Percentiles rank a stretch among this genome's conserved stretches.
Conservation (phyloP, 129 eudicot genomes). For the Rutidosis leptorrhynchoides region DNA sequence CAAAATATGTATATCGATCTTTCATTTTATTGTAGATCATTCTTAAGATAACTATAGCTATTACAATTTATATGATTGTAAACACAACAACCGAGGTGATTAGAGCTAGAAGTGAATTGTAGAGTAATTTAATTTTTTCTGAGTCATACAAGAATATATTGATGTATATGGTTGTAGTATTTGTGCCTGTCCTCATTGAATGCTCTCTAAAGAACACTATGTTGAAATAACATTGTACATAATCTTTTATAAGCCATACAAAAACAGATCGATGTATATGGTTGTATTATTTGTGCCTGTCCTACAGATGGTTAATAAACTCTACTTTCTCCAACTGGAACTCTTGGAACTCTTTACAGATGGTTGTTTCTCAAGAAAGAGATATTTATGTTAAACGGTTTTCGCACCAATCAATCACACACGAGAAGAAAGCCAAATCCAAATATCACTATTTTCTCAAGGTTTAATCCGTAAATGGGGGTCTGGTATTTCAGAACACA, state of each 20-base stretch:
- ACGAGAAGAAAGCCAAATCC: conserved; percentile 78
- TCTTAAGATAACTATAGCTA: neutral
- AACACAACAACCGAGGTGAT: conserved; percentile 19
- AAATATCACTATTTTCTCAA: conserved; percentile 55
- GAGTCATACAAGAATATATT: conserved; percentile 6
- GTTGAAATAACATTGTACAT: neutral
- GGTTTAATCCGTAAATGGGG: conserved; percentile 62
- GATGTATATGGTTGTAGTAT: conserved; percentile 3
- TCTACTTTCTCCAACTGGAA: neutral
- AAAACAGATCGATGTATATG: no score
- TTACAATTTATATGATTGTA: neutral
- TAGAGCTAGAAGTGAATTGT: conserved; percentile 14
- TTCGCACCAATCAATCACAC: conserved; percentile 54
- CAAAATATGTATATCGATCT: neutral
- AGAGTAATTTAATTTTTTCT: conserved; percentile 19
- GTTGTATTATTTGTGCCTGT: no score
- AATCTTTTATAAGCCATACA: no score
- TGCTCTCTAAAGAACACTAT: conserved; percentile 5
- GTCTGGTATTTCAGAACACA: conserved; percentile 54
- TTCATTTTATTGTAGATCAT: conserved; percentile 1
- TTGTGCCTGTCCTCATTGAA: conserved; percentile 4
- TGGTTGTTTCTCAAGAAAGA: conserved; percentile 72
- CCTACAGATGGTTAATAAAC: conserved; percentile 9
- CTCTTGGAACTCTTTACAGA: conserved; percentile 45
- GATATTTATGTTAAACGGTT: conserved; percentile 54